Evolutionary conservation across 169 alveolate genomes (phyloP).

Genomic region (Plasmodium yoelii): DNA sequence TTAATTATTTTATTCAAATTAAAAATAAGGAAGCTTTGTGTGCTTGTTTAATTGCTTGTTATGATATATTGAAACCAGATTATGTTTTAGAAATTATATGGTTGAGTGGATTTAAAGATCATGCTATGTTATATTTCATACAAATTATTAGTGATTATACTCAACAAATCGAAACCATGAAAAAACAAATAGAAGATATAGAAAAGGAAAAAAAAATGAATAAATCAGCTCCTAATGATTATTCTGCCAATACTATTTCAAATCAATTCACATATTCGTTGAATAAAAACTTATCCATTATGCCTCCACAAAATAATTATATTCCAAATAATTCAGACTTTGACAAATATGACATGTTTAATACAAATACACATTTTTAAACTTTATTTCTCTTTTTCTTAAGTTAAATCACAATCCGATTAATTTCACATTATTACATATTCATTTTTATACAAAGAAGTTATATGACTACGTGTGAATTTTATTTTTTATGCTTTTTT

Average conservation of each 20-base stretch:
- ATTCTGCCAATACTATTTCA: slow-evolving; percentile 77
- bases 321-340: slow-evolving; percentile 26
- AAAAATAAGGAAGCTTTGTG: slow-evolving; percentile 95
- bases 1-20: slow-evolving; percentile 91
- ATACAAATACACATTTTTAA: slow-evolving; percentile 42
- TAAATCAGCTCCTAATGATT: slow-evolving; percentile 87
- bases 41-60: slow-evolving; percentile 98
- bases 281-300: slow-evolving; percentile 60
- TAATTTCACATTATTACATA: too few species aligned
- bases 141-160: slow-evolving; percentile 91
- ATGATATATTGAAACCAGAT: slow-evolving; percentile 97
- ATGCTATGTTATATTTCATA: slow-evolving; percentile 97
- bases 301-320: slow-evolving; percentile 71
- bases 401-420: too few species aligned
- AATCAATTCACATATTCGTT: slow-evolving; percentile 58
- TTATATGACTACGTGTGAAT: too few species aligned
- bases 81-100: slow-evolving; percentile 98
- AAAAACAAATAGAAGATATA: slow-evolving; percentile 86
- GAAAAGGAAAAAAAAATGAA: slow-evolving; percentile 89
- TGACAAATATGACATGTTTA: slow-evolving; percentile 76
- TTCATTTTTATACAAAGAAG: too few species aligned
- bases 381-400: background rate
- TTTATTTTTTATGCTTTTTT: too few species aligned
- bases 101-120: slow-evolving; percentile 96
- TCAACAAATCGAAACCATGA: slow-evolving; percentile 84